Percentiles rank a stretch among this genome's conserved stretches.
These are phyloP conservation scores for Metarhizium guizhouense DNA, from an alignment of 2,329 filamentous ascomycete genomes.

Conservation along the genomic window DNA sequence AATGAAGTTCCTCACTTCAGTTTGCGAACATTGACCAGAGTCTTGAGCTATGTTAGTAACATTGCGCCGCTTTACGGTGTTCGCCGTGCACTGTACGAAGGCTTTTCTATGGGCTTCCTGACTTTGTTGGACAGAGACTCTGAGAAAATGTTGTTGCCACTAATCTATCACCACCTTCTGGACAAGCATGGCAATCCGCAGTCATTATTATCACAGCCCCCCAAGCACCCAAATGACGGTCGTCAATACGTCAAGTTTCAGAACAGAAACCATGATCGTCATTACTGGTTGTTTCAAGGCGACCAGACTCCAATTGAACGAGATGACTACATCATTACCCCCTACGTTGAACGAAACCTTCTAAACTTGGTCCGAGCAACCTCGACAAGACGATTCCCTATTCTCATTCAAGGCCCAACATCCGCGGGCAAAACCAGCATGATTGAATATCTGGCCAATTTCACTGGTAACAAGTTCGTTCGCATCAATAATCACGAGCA, in stretches of 20 bases:
- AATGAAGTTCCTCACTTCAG: conserved; percentile 97
- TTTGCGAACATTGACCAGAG: conserved; percentile 83
- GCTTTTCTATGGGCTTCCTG: conserved; percentile 95
- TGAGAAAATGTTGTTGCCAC: conserved; percentile 65
- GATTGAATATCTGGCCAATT: conserved; percentile 97
- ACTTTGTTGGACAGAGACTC: conserved; percentile 80
- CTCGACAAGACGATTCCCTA: conserved; percentile 84
- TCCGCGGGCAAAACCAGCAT: conserved; percentile 98
- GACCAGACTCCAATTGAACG: conserved; percentile 55
- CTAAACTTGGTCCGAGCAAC: conserved; percentile 90
- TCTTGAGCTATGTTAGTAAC: conserved; percentile 78
- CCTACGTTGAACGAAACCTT: conserved; percentile 89
- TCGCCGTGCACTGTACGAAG: conserved; percentile 81
- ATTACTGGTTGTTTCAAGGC: conserved; percentile 87
- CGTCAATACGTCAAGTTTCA: conserved; percentile 72
- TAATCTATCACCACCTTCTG: conserved; percentile 75
- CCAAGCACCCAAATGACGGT: conserved; percentile 68
- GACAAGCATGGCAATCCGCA: conserved; percentile 57
- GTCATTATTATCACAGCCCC: conserved; percentile 67
- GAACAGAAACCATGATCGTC: conserved; percentile 53
- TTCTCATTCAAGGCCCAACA: conserved; percentile 92
- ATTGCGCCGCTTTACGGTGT: conserved; percentile 79
- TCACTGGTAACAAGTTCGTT: conserved; percentile 93
- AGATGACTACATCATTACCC: conserved; percentile 89
- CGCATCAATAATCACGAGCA: conserved; percentile 99